Conservation (phyloP, 148 eudicot genomes). For the Gaultheria prostrata region DNA sequence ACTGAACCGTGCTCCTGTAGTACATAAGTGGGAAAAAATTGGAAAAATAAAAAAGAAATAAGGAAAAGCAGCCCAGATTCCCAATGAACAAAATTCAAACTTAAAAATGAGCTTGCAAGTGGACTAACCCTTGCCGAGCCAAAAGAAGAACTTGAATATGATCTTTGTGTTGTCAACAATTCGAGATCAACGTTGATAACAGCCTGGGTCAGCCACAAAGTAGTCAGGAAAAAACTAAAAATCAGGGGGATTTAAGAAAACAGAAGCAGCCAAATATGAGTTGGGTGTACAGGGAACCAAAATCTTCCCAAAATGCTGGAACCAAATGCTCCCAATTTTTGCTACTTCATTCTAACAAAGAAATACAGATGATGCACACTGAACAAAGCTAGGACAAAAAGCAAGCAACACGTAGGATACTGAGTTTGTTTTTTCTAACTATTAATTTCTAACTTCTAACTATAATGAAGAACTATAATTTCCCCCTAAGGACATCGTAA, state of each 20-base stretch:
- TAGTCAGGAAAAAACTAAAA: neutral
- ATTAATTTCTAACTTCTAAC: too few relatives aligned
- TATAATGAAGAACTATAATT: too few relatives aligned
- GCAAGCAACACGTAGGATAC: too few relatives aligned
- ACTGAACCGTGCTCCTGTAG: slow-evolving; percentile 80
- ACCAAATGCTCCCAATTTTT: neutral
- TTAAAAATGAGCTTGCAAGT: too few relatives aligned
- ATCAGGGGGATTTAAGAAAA: neutral
- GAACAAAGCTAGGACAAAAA: too few relatives aligned
- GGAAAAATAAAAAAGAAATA: neutral
- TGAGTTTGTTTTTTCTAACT: too few relatives aligned
- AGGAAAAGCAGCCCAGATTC: neutral
- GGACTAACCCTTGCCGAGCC: too few relatives aligned
- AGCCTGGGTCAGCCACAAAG: neutral
- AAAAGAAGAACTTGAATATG: neutral
- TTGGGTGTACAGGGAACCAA: neutral
- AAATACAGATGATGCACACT: neutral
- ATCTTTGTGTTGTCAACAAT: neutral
- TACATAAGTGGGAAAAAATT: neutral
- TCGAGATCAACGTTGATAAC: neutral
- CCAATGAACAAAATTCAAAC: neutral
- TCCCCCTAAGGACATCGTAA: too few relatives aligned
- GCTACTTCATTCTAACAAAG: neutral
- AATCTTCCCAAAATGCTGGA: neutral
- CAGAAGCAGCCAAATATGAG: neutral